Evolutionary conservation across 345 rosid species (phyloP).

Genomic region (sweet orange (Citrus sinensis)): DNA sequence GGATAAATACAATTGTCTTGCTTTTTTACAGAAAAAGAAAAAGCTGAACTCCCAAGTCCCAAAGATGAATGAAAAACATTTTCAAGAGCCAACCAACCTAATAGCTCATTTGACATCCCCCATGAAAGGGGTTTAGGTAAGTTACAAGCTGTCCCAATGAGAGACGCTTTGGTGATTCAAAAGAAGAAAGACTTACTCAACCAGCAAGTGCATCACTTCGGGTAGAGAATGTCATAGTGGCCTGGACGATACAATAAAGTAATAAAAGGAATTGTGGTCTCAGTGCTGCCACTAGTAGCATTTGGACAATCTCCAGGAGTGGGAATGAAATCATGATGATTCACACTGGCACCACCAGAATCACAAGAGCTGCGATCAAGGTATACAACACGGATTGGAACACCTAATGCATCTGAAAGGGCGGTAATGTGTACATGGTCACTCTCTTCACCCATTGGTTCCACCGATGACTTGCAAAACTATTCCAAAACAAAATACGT

Average conservation of each 20-base stretch:
- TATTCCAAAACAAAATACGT: slow-evolving; percentile 30
- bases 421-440: slow-evolving; percentile 98
- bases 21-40: not conserved
- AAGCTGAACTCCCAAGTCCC: not conserved
- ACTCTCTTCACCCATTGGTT: slow-evolving; percentile 99
- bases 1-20: not conserved
- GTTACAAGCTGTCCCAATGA: not conserved
- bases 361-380: slow-evolving; percentile 97
- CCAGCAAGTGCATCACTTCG: slow-evolving; percentile 39
- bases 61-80: not conserved
- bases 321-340: slow-evolving; percentile 93
- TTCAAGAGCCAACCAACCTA: slow-evolving; percentile 4
- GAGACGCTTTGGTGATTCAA: not conserved
- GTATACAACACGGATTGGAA: slow-evolving; percentile 87
- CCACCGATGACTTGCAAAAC: slow-evolving; percentile 99
- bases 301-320: slow-evolving; percentile 19
- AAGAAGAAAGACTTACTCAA: slow-evolving; percentile 25
- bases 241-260: slow-evolving; percentile 95
- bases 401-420: slow-evolving; percentile 87
- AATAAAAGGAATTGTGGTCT: slow-evolving; percentile 57
- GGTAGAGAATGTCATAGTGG: slow-evolving; percentile 96
- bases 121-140: not conserved
- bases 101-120: not conserved
- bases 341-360: slow-evolving; percentile 62
- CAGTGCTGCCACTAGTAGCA: slow-evolving; percentile 31